A percentile compares a stretch with the other conserved stretches of the same genome.
These are phyloP conservation scores for Phialocephala sp. DNA, from an alignment of 2,329 filamentous ascomycete genomes.

Conservation along the genomic window DNA sequence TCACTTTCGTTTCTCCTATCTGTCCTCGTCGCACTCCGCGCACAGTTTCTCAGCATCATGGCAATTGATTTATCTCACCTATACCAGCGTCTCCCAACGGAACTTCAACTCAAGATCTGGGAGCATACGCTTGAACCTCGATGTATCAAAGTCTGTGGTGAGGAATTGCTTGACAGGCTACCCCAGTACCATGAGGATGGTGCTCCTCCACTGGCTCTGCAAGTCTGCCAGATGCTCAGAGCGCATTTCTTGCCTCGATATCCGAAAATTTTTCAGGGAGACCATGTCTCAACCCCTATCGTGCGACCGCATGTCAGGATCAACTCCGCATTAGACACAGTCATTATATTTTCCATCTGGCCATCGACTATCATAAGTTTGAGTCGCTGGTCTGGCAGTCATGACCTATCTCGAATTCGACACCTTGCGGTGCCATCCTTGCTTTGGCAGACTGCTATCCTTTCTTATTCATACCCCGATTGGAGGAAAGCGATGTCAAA, in stretches of 20 bases:
- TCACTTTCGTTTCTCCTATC: neutral
- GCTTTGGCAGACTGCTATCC: neutral
- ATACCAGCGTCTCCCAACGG: neutral
- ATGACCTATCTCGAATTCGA: neutral
- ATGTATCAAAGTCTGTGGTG: neutral
- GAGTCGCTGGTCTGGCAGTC: neutral
- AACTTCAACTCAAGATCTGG: constrained; percentile 7
- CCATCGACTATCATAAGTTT: neutral
- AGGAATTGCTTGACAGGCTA: neutral
- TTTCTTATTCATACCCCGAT: neutral
- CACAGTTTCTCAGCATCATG: neutral
- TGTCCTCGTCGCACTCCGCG: neutral
- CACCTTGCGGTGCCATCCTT: neutral
- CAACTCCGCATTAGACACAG: neutral
- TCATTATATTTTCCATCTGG: neutral
- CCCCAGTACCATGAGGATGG: neutral
- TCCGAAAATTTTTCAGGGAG: neutral
- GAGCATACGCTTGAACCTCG: constrained; percentile 5
- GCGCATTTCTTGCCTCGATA: neutral
- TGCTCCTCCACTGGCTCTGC: neutral
- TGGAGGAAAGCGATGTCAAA: constrained; percentile 1
- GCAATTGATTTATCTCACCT: neutral
- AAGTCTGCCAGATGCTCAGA: constrained; percentile 1
- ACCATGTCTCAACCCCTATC: neutral
- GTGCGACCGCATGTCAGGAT: neutral